Base-by-base conservation (phyloP, 441 rosid genomes). In the Gossypium davidsonii region DNA sequence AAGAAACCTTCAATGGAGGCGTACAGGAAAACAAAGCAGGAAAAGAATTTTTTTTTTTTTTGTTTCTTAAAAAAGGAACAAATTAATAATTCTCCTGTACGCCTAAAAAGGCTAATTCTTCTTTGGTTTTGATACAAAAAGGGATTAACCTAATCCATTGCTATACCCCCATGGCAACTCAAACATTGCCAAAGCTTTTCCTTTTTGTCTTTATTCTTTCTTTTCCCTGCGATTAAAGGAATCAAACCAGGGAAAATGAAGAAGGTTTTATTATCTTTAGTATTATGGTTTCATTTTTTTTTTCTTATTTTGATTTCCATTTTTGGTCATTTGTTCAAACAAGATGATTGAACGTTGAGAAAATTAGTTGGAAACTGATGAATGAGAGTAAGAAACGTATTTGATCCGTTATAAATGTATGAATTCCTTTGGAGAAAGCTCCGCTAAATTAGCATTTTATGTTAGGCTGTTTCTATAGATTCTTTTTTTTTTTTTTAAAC, bases 231-330 rank as follows among this genome's bases (percentile, higher is more conserved):
- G 80, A 82, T 77, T 64, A 56, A 71, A 70, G 81, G 80, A 60
- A 57, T 42, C 80, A 71, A 80, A 79, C 84, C 88, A 83, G 85
- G 86, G 80, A 80, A 78, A 80, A 73, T 71, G 17, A 77, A 81
- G 63, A 28, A 39, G 74, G 14, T 21, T 49, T 79, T 52, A 49
- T 75, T 26, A 71, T 77, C 42, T 78, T 77, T 75, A 66, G 48
- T 72, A 49, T 64, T 44, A 62, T 71, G 21, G 39, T 42, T 75
- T 61, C 21, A 59, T 73, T 72, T 42, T 49, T n/a, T 10, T 52
- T 25, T 53, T 23, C 28, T 12, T 76, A 57, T 53, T 49, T 67
- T 76, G 28, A 52, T 53, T 42, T 75, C 76, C 67, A 52, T 75
- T 76, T 71, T 70, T 74, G 75, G 68, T 55, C 60, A 63, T 60